Evolutionary conservation across 2,329 filamentous ascomycete species (phyloP).

Genomic region (Chrysosporium queenslandicum): DNA sequence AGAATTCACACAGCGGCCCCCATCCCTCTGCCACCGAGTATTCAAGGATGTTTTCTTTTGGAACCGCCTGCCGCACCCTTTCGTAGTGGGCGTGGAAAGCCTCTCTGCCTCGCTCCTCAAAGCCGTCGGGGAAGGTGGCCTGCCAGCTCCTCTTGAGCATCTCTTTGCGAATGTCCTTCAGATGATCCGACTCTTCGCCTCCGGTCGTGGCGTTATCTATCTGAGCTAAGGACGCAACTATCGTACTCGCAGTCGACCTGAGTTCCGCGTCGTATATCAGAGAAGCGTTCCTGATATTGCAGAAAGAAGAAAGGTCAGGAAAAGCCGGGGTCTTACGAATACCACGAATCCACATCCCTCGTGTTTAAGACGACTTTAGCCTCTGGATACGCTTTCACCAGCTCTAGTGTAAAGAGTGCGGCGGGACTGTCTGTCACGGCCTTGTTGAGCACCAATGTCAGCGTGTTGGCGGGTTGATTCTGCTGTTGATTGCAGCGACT

Average conservation of each 20-base stretch:
- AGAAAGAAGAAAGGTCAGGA: no score
- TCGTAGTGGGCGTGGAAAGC: constrained; percentile 50
- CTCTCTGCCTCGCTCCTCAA: constrained; percentile 50
- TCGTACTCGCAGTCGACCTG: neutral
- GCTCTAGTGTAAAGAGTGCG: constrained; percentile 57
- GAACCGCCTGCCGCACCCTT: constrained; percentile 40
- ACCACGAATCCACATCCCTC: constrained; percentile 57
- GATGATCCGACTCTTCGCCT: neutral
- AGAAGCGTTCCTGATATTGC: no score
- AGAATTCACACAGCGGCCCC: constrained; percentile 36
- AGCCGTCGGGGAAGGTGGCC: constrained; percentile 43
- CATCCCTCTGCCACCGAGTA: constrained; percentile 46
- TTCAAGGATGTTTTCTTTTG: constrained; percentile 44
- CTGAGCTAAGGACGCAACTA: neutral
- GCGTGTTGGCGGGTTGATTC: no score
- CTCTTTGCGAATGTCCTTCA: neutral
- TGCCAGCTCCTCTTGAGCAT: neutral
- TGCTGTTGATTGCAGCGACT: neutral
- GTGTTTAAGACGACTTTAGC: constrained; percentile 61
- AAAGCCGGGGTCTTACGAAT: constrained; percentile 1
- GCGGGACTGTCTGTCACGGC: constrained; percentile 61
- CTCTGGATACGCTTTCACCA: constrained; percentile 61
- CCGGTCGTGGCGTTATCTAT: neutral
- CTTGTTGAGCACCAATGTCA: constrained; percentile 21
- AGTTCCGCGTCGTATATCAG: no score